Evolutionary conservation across 371 early-diverging fungal genomes (phyloP), one percentile per base, ranked within the genome.

Genomic region (Mucor irregularis): DNA sequence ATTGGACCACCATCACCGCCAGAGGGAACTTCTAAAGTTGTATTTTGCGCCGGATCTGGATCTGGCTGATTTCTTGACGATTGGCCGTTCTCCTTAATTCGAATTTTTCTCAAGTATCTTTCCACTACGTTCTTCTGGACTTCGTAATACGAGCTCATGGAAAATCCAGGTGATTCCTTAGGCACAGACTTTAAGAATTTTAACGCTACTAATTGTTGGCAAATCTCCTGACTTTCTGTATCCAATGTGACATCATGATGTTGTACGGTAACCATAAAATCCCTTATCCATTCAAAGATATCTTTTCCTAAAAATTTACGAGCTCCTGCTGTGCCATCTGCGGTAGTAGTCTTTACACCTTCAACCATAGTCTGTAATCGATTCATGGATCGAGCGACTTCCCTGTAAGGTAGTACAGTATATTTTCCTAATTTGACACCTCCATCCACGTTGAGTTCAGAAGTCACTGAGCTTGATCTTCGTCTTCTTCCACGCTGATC

Each of bases 401-500:
- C 49, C 37, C 46, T 31, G 16, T 61, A 61, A 13, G 61, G 49
- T 11, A 61, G 14, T 5, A 48, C 49, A 13, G 60, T 60, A n/a
- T 14, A 39, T 19, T 53, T 53, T 5, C 60, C 60, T 19, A 60
- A 28, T 11, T 47, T 21, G 10, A 60, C 60, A 0, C 53, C 53
- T 3, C 60, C 60, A 16, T 60, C 60, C 2, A 60, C 48, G 22
- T 60, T 60, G 4, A 53, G 47, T 13, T 60, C 60, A 22, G 60
- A 60, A 7, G 53, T 53, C 0, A 60, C 60, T 10, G 60, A 60
- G n/a, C 60, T 60, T 1, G 60, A 60, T 9, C 60, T 25, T 29
- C 29, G 37, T 24, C 53, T 35, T 30, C 47, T 39, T 11, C 51
- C 57, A n/a, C n/a, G n/a, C n/a, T n/a, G n/a, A n/a, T n/a, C n/a